Base-by-base conservation (phyloP, 768 basidiomycete genomes). In the Calocera viscosa region DNA sequence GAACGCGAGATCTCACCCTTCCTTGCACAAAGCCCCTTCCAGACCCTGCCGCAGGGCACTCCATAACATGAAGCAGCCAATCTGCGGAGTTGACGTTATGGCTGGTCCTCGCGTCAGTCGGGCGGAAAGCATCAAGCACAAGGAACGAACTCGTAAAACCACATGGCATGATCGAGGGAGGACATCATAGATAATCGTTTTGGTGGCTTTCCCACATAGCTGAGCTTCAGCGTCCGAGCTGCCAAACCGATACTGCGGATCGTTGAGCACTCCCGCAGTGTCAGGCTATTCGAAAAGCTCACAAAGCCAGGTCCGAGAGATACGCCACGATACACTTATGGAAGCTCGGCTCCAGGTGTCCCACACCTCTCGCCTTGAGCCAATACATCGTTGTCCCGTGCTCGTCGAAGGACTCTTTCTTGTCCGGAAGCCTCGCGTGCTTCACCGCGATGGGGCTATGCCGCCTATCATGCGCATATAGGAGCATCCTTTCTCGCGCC, bases 301-400 rank as follows among this genome's bases (percentile, higher is more conserved):
- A 91, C 91, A 93, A 87, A 70, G 86, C 80, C 24, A 89, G 73
- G 74, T 93, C 90, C 2, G 90, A 91, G 49, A 90, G 79, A 71
- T 91, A 93, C 24, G 84, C 82, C 65, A 92, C 76, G 65, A 91
- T 90, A 72, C 88, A 90, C 89, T 91, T 92, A 71, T 92, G 90
- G 74, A 88, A 92, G 24, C 84, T 82, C 2, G 84, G 73, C 47
- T 84, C 85, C 73, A 88, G 88, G 70, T 81, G 79, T 0, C 86
- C 85, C 66, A 85, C 80, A 69, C 84, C 81, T 68, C 82, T 81
- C 1, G 89, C 86, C 73, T 85, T 83, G 86, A 90, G 88, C 91
- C 90, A 93, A 72, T 84, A 89, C 82, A 86, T 84, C 66, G 66
- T 66, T 8, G 63, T 24, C 26, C 32, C 64, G 17, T 24, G 49